A percentile compares a stretch with the other conserved stretches of the same genome.
phyloP scores from a whole-genome alignment of 1,284 basidiomycete genomes.

The Porogramme epimiltina region DNA sequence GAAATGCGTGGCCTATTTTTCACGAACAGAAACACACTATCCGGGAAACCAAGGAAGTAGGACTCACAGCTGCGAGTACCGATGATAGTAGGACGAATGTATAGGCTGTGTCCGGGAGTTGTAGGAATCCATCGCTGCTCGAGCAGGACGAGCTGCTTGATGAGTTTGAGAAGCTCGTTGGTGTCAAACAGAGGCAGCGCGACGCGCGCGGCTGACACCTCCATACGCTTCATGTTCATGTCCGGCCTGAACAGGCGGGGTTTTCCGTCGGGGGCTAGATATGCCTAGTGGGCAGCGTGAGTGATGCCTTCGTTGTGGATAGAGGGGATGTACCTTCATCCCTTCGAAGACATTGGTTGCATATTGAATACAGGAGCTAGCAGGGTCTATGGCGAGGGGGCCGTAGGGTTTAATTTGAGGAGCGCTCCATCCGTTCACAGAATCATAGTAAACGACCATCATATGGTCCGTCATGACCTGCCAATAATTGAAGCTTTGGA shows the following conservation, averaged over 20 bases:
- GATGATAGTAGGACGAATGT: slow-evolving; percentile 83
- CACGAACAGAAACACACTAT: too few relatives aligned
- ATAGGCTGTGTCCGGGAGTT: slow-evolving; percentile 72
- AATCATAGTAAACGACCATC: slow-evolving; percentile 68
- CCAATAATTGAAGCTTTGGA: slow-evolving; percentile 39
- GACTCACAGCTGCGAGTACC: slow-evolving; percentile 84
- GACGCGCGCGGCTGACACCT: slow-evolving; percentile 58
- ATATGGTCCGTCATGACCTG: slow-evolving; percentile 72
- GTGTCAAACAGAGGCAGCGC: slow-evolving; percentile 69
- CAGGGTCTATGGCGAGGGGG: slow-evolving; percentile 73
- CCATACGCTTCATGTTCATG: slow-evolving; percentile 80
- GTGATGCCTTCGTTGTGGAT: too few relatives aligned
- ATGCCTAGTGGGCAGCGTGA: slow-evolving; percentile 47
- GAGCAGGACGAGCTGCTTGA: slow-evolving; percentile 67
- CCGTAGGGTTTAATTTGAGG: slow-evolving; percentile 81
- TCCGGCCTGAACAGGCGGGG: slow-evolving; percentile 79
- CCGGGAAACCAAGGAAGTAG: too few relatives aligned
- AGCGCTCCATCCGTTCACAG: slow-evolving; percentile 71
- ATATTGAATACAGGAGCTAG: slow-evolving; percentile 77
- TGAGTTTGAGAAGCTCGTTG: slow-evolving; percentile 63
- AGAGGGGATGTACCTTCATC: slow-evolving; percentile 67
- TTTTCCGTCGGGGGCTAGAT: slow-evolving; percentile 65
- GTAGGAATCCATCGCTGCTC: slow-evolving; percentile 81
- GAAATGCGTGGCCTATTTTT: too few relatives aligned
- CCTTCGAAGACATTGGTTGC: slow-evolving; percentile 83